Evolutionary conservation across 345 rosid genomes (phyloP).

Genomic region (Atalantia buxifolia): DNA sequence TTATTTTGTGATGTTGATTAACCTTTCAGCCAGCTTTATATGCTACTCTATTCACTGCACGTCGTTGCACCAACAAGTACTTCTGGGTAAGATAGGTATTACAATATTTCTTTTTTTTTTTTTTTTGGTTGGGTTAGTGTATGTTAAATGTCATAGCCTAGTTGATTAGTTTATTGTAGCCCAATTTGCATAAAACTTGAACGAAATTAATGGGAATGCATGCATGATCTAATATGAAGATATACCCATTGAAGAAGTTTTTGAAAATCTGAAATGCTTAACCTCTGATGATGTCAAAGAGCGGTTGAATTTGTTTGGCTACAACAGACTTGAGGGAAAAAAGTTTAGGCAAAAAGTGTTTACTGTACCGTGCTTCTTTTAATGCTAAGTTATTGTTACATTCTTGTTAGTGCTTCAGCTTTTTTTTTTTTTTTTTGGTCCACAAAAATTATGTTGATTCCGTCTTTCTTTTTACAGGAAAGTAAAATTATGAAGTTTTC

Average conservation of each 20-base stretch:
- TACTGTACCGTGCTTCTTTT: too few species aligned
- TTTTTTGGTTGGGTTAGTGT: not conserved
- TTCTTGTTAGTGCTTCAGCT: not conserved
- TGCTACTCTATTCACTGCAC: not conserved
- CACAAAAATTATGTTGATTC: not conserved
- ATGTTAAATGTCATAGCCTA: not conserved
- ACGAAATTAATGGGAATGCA: not conserved
- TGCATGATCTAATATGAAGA: constrained; percentile 26
- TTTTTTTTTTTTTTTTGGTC: not conserved
- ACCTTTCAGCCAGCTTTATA: not conserved
- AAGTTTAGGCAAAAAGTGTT: constrained; percentile 25
- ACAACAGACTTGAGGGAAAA: constrained; percentile 55
- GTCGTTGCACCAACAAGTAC: not conserved
- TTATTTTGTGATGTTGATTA: not conserved
- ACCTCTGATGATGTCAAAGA: constrained; percentile 26
- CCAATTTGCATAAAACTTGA: not conserved
- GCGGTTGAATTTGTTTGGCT: constrained; percentile 51
- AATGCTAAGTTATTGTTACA: not conserved
- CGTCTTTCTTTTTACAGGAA: constrained; percentile 36
- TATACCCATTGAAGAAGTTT: constrained; percentile 50
- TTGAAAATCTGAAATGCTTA: constrained; percentile 40
- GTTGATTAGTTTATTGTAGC: not conserved
- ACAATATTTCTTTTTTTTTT: not conserved
- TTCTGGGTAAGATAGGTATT: not conserved
- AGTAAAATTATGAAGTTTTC: constrained; percentile 52